Percentiles rank a stretch among this genome's conserved stretches.
Evolutionary conservation across 768 basidiomycete species (phyloP).

Genomic region (Heimioporus sp.): DNA sequence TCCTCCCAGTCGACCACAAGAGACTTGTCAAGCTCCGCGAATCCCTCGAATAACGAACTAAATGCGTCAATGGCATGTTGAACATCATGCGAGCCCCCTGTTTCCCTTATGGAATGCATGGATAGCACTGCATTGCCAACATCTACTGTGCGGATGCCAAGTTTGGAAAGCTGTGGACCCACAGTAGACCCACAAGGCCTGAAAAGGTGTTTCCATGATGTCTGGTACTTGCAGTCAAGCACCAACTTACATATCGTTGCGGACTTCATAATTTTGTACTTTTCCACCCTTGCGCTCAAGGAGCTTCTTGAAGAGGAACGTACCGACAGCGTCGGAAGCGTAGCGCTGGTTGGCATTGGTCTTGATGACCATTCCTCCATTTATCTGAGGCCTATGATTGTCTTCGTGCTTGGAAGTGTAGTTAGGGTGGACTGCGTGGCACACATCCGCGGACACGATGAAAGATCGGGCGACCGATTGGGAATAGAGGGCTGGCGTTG

Average conservation of each 20-base stretch:
- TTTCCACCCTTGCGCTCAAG: slow-evolving; percentile 74
- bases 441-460: slow-evolving; percentile 88
- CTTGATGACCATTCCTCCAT: slow-evolving; percentile 88
- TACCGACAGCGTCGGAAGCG: slow-evolving; percentile 66
- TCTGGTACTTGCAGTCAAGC: not conserved
- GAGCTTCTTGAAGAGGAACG: slow-evolving; percentile 76
- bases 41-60: slow-evolving; percentile 78
- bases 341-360: slow-evolving; percentile 87
- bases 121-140: slow-evolving; percentile 89
- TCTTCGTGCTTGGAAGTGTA: slow-evolving; percentile 80
- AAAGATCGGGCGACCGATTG: slow-evolving; percentile 78
- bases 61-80: slow-evolving; percentile 82
- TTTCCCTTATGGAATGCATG: slow-evolving; percentile 96
- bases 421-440: slow-evolving; percentile 86
- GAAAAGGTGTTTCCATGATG: slow-evolving; percentile 1
- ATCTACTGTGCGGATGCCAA: slow-evolving; percentile 89
- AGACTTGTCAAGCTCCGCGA: slow-evolving; percentile 61
- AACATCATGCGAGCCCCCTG: slow-evolving; percentile 74
- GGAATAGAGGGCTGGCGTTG: slow-evolving; percentile 57
- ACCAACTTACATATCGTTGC: slow-evolving; percentile 77
- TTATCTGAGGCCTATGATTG: slow-evolving; percentile 78
- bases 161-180: slow-evolving; percentile 84
- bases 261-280: slow-evolving; percentile 81
- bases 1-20: slow-evolving; percentile 51
- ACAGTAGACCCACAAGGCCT: slow-evolving; percentile 91